Evolutionary conservation across 495 filamentous ascomycete species (phyloP), one percentile per base, ranked within the genome.

Genomic region (Tricharina praecox): DNA sequence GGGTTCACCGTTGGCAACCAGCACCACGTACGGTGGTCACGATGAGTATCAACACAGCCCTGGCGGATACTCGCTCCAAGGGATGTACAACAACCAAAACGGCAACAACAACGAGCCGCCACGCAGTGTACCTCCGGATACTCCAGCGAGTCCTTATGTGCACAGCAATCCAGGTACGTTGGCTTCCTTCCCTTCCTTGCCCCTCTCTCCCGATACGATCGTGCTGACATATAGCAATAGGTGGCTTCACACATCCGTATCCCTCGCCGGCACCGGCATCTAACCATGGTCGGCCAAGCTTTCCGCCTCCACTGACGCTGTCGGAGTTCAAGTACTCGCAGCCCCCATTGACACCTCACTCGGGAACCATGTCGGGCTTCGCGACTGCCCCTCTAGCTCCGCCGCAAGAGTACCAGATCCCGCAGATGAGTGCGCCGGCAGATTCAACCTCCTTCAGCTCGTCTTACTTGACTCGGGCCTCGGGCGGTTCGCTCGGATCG

Each of bases 21-120:
- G 71, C 52, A 74, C 74, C 64, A 72, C 73, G 11, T 78, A 75
- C 70, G 75, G 75, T 56, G 72, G 68, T 66, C 72, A 76, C 53
- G 54, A 49, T 20, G 62, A 62, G 37, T 68, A 68, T 49, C 65
- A 67, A 54, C 55, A 61, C 7, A 57, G 53, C 46, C 54, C 58
- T 33, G 45, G 48, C 25, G 49, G 54, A 26, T 61, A 61, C 45
- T 54, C 50, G 2, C 62, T 61, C 26, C 53, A 57, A 34, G 53
- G 53, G 25, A 52, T 59, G 39, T 50, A 47, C 36, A 56, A 55
- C n/a, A n/a, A n/a, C n/a, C n/a, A n/a, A n/a, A n/a, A n/a, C n/a
- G n/a, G n/a, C n/a, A n/a, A n/a, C n/a, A n/a, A n/a, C 48, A 53
- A 55, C 18, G 58, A 61, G 45, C 58, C 58, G 11, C 58, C 58